phyloP scores from a whole-genome alignment of 23 red algal genomes.

The Gracilaria vermiculophylla region DNA sequence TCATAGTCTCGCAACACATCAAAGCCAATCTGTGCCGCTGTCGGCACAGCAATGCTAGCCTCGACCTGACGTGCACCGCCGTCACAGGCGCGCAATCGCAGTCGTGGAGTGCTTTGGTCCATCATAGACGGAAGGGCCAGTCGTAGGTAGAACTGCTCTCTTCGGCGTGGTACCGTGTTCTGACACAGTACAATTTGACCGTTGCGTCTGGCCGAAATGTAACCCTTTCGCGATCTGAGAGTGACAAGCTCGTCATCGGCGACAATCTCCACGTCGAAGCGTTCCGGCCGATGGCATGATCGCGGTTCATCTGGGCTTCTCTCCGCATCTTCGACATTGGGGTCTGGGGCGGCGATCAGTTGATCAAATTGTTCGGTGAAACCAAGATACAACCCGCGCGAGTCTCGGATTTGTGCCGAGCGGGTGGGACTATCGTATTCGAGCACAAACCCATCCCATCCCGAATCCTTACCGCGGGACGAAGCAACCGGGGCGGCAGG shows the following conservation, averaged over 20 bases:
- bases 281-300: not conserved
- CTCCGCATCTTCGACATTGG: not conserved
- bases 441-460: constrained; percentile 51
- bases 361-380: constrained; percentile 37
- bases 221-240: constrained; percentile 45
- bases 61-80: constrained; percentile 50
- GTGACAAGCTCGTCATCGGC: constrained; percentile 44
- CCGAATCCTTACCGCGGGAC: constrained; percentile 24
- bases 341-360: constrained; percentile 5
- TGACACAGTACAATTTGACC: constrained; percentile 40
- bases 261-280: constrained; percentile 20
- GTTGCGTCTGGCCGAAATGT: constrained; percentile 24
- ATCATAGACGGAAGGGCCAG: constrained; percentile 61
- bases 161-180: constrained; percentile 18
- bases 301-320: not conserved
- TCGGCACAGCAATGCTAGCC: constrained; percentile 36
- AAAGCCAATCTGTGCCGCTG: constrained; percentile 17
- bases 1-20: constrained; percentile 65
- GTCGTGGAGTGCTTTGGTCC: constrained; percentile 39
- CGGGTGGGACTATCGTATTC: constrained; percentile 56
- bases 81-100: constrained; percentile 22
- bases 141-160: constrained; percentile 53
- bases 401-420: constrained; percentile 31
- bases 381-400: constrained; percentile 31
- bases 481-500: not conserved